Percentiles rank a stretch among this genome's conserved stretches.
phyloP scores from a whole-genome alignment of 2,329 filamentous ascomycete genomes.

The Didymellaceae sp. region DNA sequence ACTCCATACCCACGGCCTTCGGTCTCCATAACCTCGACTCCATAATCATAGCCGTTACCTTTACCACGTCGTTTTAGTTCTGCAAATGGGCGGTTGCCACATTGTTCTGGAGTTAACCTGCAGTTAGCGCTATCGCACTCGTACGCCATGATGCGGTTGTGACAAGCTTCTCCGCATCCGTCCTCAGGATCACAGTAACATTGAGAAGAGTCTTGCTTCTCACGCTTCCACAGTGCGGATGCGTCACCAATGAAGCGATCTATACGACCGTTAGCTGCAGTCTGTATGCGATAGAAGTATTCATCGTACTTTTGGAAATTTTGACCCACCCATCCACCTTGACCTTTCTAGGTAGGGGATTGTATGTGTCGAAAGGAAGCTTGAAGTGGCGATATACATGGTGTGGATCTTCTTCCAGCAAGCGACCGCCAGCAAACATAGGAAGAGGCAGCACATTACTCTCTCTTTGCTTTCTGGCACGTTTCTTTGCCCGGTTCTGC shows the following conservation, averaged over 20 bases:
- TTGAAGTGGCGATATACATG: constrained; percentile 74
- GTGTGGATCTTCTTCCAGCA: constrained; percentile 65
- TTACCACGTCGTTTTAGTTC: constrained; percentile 70
- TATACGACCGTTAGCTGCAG: constrained; percentile 46
- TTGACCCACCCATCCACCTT: constrained; percentile 94
- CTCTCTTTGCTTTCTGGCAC: constrained; percentile 46
- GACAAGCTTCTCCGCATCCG: constrained; percentile 87
- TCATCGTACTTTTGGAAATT: constrained; percentile 81
- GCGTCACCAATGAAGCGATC: constrained; percentile 92
- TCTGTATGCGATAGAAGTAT: neutral
- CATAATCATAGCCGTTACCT: constrained; percentile 86
- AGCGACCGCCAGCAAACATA: constrained; percentile 76
- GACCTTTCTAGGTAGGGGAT: constrained; percentile 82
- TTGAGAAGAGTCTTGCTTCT: constrained; percentile 74
- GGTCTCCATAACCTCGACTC: constrained; percentile 95
- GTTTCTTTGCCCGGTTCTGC: constrained; percentile 48
- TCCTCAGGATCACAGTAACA: constrained; percentile 65
- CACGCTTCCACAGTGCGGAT: constrained; percentile 79
- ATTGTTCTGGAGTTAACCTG: constrained; percentile 73
- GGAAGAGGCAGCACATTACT: constrained; percentile 73
- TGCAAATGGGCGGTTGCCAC: constrained; percentile 87
- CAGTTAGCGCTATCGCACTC: constrained; percentile 94
- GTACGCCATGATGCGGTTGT: constrained; percentile 96
- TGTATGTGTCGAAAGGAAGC: constrained; percentile 88
- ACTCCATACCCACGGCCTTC: constrained; percentile 88